Conservation (phyloP, 345 rosid genomes). For the Salix suchowensis region DNA sequence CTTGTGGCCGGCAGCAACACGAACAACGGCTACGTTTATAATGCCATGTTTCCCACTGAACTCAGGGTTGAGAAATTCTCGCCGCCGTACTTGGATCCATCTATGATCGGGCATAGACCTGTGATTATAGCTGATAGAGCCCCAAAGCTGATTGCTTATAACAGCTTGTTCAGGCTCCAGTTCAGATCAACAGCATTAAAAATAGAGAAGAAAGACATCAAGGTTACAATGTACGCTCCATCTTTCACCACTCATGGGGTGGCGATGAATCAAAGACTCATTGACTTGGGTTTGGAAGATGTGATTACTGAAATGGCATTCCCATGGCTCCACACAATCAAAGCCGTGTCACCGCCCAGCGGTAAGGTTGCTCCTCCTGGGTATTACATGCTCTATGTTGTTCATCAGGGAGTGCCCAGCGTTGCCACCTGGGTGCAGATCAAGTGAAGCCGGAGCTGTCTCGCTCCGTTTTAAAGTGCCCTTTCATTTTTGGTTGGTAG, state of each 20-base stretch:
- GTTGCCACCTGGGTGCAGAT: conserved; percentile 48
- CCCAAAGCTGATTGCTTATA: conserved; percentile 20
- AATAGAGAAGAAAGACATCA: conserved; percentile 14
- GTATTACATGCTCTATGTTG: conserved; percentile 48
- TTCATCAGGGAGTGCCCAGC: conserved; percentile 53
- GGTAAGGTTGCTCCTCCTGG: conserved; percentile 54
- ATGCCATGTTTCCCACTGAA: conserved; percentile 62
- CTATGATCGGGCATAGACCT: conserved; percentile 25
- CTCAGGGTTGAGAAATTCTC: conserved; percentile 65
- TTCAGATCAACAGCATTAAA: conserved; percentile 8
- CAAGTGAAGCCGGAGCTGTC: conserved; percentile 12
- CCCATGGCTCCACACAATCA: conserved; percentile 14
- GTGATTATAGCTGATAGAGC: conserved; percentile 15
- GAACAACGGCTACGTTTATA: conserved; percentile 47
- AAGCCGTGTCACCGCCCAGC: conserved; percentile 32
- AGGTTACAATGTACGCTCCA: conserved; percentile 51
- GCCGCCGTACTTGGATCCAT: conserved; percentile 60
- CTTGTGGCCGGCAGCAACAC: conserved; percentile 71
- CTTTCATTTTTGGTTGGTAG: background rate
- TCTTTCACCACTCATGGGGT: conserved; percentile 67
- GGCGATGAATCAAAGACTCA: conserved; percentile 61
- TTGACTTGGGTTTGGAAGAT: conserved; percentile 23
- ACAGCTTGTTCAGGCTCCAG: conserved; percentile 20
- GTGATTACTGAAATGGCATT: conserved; percentile 8
- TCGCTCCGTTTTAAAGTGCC: too few species aligned